A percentile compares a stretch with the other conserved stretches of the same genome.
These are phyloP conservation scores for Trypanosoma vivax DNA, from an alignment of 208 protist species.

Conservation along the genomic window DNA sequence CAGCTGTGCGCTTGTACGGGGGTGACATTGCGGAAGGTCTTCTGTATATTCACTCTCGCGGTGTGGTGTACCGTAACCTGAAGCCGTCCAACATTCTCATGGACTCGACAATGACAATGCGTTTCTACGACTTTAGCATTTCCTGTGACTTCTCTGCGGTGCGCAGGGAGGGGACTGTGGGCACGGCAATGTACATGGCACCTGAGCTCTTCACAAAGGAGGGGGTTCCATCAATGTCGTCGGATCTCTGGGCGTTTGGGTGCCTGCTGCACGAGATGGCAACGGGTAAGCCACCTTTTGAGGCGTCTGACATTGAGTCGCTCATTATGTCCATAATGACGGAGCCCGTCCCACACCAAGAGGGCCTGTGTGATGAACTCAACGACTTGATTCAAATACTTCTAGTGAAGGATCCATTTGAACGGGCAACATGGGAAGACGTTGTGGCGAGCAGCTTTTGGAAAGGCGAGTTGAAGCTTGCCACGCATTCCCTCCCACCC, in stretches of 20 bases:
- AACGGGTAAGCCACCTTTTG: slow-evolving; percentile 91
- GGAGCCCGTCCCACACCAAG: slow-evolving; percentile 21
- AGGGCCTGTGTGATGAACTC: slow-evolving; percentile 40
- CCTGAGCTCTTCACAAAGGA: slow-evolving; percentile 86
- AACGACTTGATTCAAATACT: slow-evolving; percentile 59
- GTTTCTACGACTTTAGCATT: slow-evolving; percentile 91
- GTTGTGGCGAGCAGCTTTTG: slow-evolving; percentile 75
- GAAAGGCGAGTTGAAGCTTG: slow-evolving; percentile 39
- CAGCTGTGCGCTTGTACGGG: slow-evolving; percentile 70
- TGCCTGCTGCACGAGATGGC: slow-evolving; percentile 92
- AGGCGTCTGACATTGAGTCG: slow-evolving; percentile 80
- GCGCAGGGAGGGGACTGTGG: slow-evolving; percentile 25
- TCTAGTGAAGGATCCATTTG: slow-evolving; percentile 77
- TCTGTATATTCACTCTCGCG: slow-evolving; percentile 86
- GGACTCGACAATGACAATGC: slow-evolving; percentile 83
- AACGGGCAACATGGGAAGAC: slow-evolving; percentile 72
- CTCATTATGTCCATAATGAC: slow-evolving; percentile 90
- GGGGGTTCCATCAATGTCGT: slow-evolving; percentile 74
- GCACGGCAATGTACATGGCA: slow-evolving; percentile 91
- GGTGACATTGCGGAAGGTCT: slow-evolving; percentile 84
- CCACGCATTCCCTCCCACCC: slow-evolving; percentile 24
- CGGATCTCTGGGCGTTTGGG: slow-evolving; percentile 92
- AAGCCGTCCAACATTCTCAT: slow-evolving; percentile 92
- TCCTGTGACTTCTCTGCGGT: slow-evolving; percentile 44
- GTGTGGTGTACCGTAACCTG: slow-evolving; percentile 87